Evolutionary conservation across 2,329 filamentous ascomycete species (phyloP).

Genomic region (Aspergillus costaricaensis): DNA sequence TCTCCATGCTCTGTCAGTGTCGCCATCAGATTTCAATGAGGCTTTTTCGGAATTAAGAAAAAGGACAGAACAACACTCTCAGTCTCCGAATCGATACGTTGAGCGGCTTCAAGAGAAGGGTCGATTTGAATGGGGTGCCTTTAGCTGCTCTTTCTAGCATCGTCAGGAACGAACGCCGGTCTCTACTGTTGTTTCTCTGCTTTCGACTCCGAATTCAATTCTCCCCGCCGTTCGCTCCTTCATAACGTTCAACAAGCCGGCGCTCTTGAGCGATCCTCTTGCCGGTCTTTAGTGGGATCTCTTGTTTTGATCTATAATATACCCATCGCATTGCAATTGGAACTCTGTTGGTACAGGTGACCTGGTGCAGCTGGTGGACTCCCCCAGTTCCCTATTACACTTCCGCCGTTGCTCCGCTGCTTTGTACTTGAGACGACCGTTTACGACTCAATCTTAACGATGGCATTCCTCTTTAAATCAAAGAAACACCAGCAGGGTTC

Average conservation of each 20-base stretch:
- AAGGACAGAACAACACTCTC: conserved; percentile 6
- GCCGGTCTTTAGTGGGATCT: conserved; percentile 13
- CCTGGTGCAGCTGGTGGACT: conserved; percentile 7
- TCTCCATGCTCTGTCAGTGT: conserved; percentile 20
- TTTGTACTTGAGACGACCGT: conserved; percentile 34
- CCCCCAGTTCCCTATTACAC: conserved; percentile 12
- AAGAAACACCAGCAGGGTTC: conserved; percentile 69
- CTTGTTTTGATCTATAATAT: not conserved
- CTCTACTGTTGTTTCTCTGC: conserved; percentile 12
- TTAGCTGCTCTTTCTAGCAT: not conserved
- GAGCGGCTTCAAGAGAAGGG: conserved; percentile 11
- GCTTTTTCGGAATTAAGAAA: conserved; percentile 14
- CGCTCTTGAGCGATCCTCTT: conserved; percentile 16
- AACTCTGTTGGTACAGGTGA: conserved; percentile 1
- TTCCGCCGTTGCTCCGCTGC: conserved; percentile 11
- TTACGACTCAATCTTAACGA: conserved; percentile 48
- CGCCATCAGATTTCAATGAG: conserved; percentile 16
- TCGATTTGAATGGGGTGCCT: conserved; percentile 11
- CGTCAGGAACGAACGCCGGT: conserved; percentile 12
- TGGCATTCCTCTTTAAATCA: conserved; percentile 82
- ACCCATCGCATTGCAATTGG: conserved; percentile 8
- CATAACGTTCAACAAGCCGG: conserved; percentile 15
- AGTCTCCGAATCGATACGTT: conserved; percentile 14
- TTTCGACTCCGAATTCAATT: conserved; percentile 12
- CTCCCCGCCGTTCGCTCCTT: conserved; percentile 12